A percentile compares a stretch with the other conserved stretches of the same genome.
Evolutionary conservation across 768 basidiomycete genomes (phyloP).

Genomic region (Mycena galopus): DNA sequence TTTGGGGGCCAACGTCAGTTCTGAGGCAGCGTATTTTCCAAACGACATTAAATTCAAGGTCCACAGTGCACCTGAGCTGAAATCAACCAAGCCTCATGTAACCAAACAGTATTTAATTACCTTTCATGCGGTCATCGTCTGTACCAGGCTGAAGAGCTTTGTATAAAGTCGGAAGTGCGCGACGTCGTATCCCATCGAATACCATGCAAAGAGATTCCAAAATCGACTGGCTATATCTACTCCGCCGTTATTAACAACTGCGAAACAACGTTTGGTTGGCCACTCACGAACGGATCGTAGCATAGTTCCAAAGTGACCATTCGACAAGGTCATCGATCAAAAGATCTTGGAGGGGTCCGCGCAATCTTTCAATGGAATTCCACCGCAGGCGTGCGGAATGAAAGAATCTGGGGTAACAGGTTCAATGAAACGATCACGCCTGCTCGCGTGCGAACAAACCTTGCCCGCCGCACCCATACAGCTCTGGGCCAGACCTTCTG

Average conservation of each 20-base stretch:
- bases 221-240: slow-evolving; percentile 61
- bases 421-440: slow-evolving; percentile 8
- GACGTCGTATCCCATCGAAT: slow-evolving; percentile 77
- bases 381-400: slow-evolving; percentile 77
- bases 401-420: slow-evolving; percentile 60
- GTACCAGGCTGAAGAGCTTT: slow-evolving; percentile 72
- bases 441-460: slow-evolving; percentile 53
- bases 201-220: slow-evolving; percentile 66
- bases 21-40: slow-evolving; percentile 71
- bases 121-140: slow-evolving; percentile 94
- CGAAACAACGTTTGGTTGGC: slow-evolving; percentile 33
- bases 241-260: slow-evolving; percentile 16
- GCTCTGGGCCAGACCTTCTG: slow-evolving; percentile 86
- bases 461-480: slow-evolving; percentile 73
- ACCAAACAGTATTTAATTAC: neutral
- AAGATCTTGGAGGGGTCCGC: slow-evolving; percentile 69
- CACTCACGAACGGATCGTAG: slow-evolving; percentile 63
- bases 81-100: neutral
- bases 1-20: slow-evolving; percentile 73
- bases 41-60: slow-evolving; percentile 76
- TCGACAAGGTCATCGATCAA: slow-evolving; percentile 80
- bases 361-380: slow-evolving; percentile 79
- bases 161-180: slow-evolving; percentile 72
- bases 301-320: slow-evolving; percentile 86
- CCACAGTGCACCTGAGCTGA: slow-evolving; percentile 72